Evolutionary conservation across 139 green algal species (phyloP), one percentile per base, ranked within the genome.

Genomic region (Edaphochlamys debaryana): DNA sequence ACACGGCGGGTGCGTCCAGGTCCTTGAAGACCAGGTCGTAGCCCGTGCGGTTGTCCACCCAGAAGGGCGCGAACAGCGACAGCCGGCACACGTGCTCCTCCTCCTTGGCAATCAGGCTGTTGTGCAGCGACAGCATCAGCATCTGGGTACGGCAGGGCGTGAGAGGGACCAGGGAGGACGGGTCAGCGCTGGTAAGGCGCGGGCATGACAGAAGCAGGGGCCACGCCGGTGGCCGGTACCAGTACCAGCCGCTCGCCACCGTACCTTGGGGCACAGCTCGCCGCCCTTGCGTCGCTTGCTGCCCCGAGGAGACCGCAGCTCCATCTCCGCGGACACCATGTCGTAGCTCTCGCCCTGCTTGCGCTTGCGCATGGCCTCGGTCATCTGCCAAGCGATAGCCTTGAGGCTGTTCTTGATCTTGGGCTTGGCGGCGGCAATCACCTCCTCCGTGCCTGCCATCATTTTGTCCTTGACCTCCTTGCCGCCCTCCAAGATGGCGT

Each of bases 41-140:
- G 11, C 93, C 93, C 0, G 91, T 95, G 69, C 94, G 88, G 92
- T 97, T 97, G 90, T 97, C 94, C 30, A 97, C 68, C 94, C 94
- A 97, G 89, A 91, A 96, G 37, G 91, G 82, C 1, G 91, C 80
- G 62, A 88, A 94, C 19, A 97, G 56, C 0, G 90, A 91, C 36
- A 97, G 74, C 5, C 75, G 80, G 67, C 82, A 90, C 48, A 91
- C 72, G 45, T 80, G 48, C 13, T 84, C 60, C 15, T 82, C 70
- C 29, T 69, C 78, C 20, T 63, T 75, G 13, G 41, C 42, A 2
- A 34, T 66, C 34, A 67, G 63, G 60, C 77, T 91, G 89, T 95
- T 96, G 85, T 93, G 69, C 30, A 96, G 67, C 34, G 85, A 87
- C 36, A 96, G 75, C 67, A 87, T 70, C 50, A 96, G 82, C 60